Conservation (phyloP, 257 asterid species). For the Rhazya stricta region DNA sequence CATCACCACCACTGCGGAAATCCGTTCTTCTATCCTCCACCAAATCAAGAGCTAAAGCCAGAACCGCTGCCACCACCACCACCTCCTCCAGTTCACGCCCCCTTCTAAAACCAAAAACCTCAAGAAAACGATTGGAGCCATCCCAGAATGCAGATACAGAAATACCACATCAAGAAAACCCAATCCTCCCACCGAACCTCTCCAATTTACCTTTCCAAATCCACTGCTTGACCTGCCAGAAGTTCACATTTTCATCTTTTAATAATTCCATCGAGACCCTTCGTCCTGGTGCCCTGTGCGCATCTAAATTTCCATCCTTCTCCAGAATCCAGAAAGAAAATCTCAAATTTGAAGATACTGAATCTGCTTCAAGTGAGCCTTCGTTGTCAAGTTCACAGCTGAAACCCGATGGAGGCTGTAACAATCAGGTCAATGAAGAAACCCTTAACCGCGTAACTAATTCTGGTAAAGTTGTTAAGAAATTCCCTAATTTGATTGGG, state of each 20-base stretch:
- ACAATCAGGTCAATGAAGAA: background rate
- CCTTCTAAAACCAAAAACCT: conserved; percentile 45
- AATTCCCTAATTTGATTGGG: conserved; percentile 49
- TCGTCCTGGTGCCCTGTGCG: conserved; percentile 44
- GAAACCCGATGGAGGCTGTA: conserved; percentile 20
- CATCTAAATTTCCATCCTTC: conserved; percentile 50
- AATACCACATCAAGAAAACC: conserved; percentile 9
- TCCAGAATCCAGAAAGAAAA: conserved; percentile 29
- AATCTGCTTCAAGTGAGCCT: conserved; percentile 22
- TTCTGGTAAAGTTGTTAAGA: conserved; percentile 30
- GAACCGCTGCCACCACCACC: conserved; percentile 26
- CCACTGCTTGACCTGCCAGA: conserved; percentile 30
- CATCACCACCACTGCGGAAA: conserved; percentile 18
- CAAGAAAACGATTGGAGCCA: conserved; percentile 32
- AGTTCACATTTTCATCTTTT: conserved; percentile 14
- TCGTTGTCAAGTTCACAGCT: conserved; percentile 6
- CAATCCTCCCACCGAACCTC: conserved; percentile 20
- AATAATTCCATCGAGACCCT: conserved; percentile 25
- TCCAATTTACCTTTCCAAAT: conserved; percentile 38
- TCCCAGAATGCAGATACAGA: conserved; percentile 16
- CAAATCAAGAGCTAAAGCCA: conserved; percentile 37
- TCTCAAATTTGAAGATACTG: conserved; percentile 49
- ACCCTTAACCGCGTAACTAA: conserved; percentile 1
- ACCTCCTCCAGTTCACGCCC: conserved; percentile 53
- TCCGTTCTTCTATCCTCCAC: conserved; percentile 31